Conservation (phyloP, 2,329 filamentous ascomycete species). For the Dactylellina drechsleri region DNA sequence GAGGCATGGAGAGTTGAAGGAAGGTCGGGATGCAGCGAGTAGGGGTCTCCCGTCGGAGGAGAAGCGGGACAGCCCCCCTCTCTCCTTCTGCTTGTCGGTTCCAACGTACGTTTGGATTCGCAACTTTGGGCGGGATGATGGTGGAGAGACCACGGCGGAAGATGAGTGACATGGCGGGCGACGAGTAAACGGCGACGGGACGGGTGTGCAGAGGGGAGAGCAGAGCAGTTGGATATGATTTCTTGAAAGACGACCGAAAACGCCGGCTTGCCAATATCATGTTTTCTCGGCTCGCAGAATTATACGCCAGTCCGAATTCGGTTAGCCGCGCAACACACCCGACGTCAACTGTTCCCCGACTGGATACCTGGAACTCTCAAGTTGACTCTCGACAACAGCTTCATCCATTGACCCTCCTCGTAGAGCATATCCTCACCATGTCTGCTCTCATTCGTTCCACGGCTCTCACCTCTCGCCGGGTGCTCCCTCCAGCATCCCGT, state of each 20-base stretch:
- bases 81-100: conserved; percentile 44
- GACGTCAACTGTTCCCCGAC: conserved; percentile 28
- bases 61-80: conserved; percentile 7
- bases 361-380: too few relatives aligned
- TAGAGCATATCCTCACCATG: conserved; percentile 22
- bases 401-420: background rate
- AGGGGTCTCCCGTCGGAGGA: conserved; percentile 24
- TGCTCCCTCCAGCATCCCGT: conserved; percentile 36
- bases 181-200: conserved; percentile 14
- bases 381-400: background rate
- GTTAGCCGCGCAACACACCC: conserved; percentile 46
- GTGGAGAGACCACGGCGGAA: conserved; percentile 92
- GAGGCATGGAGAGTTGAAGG: background rate
- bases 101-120: conserved; percentile 80
- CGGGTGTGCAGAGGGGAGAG: conserved; percentile 8
- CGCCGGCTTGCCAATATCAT: conserved; percentile 12
- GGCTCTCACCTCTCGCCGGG: conserved; percentile 28
- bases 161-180: conserved; percentile 87
- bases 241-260: conserved; percentile 9
- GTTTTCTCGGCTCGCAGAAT: conserved; percentile 42
- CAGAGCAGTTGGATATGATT: conserved; percentile 2
- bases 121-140: conserved; percentile 97
- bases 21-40: background rate
- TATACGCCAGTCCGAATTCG: conserved; percentile 31
- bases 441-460: conserved; percentile 43